A percentile compares a stretch with the other conserved stretches of the same genome.
phyloP scores from a whole-genome alignment of 1,284 basidiomycete genomes.

The Ustilago hordei region DNA sequence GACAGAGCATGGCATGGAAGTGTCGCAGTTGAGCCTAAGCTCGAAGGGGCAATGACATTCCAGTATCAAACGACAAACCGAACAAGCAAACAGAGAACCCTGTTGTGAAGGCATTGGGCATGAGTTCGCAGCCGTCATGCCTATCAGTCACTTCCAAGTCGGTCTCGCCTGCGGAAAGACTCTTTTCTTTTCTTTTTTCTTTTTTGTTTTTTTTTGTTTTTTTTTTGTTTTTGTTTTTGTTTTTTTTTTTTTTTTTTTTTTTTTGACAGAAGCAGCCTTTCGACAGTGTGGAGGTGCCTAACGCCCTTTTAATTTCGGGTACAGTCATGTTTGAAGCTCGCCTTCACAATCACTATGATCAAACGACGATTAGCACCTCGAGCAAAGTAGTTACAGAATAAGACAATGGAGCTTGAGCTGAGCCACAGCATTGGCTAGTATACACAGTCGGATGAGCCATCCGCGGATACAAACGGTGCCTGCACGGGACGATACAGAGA shows the following conservation, averaged over 20 bases:
- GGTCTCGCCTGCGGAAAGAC: no score
- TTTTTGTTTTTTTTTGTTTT: no score
- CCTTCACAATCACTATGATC: neutral
- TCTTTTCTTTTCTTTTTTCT: no score
- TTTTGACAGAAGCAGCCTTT: neutral
- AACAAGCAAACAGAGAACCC: neutral
- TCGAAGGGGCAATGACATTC: neutral
- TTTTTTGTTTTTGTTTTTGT: no score
- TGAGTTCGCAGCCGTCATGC: neutral
- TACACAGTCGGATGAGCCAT: neutral
- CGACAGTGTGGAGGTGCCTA: neutral
- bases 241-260: no score
- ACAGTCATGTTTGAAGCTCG: neutral
- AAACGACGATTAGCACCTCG: neutral
- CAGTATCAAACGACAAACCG: neutral
- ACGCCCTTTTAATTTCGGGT: neutral
- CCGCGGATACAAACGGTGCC: neutral
- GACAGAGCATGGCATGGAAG: constrained; percentile 7
- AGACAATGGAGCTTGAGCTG: no score
- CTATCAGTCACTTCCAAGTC: neutral
- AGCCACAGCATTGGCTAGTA: neutral
- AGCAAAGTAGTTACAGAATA: no score
- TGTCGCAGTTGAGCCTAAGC: neutral
- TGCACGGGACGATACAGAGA: neutral
- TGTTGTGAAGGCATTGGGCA: neutral